A percentile compares a stretch with the other conserved stretches of the same genome.
phyloP scores from a whole-genome alignment of 2,329 filamentous ascomycete genomes.

The Neurospora crassa region DNA sequence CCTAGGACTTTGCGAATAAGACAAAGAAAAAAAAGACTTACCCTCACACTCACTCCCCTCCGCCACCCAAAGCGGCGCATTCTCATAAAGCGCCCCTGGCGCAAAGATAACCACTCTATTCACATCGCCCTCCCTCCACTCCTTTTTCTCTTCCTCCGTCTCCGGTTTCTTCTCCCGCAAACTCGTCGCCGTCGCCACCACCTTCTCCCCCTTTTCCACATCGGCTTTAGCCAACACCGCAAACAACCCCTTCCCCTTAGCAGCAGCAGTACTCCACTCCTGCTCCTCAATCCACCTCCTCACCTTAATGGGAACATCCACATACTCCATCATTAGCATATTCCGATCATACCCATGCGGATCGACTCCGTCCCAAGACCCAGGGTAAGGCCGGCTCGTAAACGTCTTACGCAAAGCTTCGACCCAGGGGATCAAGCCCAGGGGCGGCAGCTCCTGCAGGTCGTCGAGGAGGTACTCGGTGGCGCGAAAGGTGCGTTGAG shows the following conservation, averaged over 20 bases:
- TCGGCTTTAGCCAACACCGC: constrained; percentile 31
- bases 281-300: constrained; percentile 39
- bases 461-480: constrained; percentile 35
- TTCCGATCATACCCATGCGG: constrained; percentile 39
- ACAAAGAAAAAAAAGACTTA: constrained; percentile 16
- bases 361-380: constrained; percentile 42
- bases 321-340: constrained; percentile 37
- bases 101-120: constrained; percentile 39
- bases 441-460: constrained; percentile 27
- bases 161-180: constrained; percentile 24
- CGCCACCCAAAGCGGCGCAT: constrained; percentile 40
- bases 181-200: background rate
- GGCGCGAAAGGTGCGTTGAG: constrained; percentile 26
- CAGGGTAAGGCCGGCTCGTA: constrained; percentile 34
- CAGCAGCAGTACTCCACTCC: constrained; percentile 17
- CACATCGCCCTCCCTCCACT: constrained; percentile 21
- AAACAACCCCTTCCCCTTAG: constrained; percentile 29
- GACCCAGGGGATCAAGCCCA: constrained; percentile 29
- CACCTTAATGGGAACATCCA: constrained; percentile 32
- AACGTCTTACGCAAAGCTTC: constrained; percentile 32
- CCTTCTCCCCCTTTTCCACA: constrained; percentile 19
- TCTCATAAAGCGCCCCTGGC: constrained; percentile 40
- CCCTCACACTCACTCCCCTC: constrained; percentile 32
- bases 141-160: constrained; percentile 21
- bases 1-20: too few species aligned